phyloP scores from a whole-genome alignment of 805 yeast species.

The Yamadazyma akitaensis region DNA sequence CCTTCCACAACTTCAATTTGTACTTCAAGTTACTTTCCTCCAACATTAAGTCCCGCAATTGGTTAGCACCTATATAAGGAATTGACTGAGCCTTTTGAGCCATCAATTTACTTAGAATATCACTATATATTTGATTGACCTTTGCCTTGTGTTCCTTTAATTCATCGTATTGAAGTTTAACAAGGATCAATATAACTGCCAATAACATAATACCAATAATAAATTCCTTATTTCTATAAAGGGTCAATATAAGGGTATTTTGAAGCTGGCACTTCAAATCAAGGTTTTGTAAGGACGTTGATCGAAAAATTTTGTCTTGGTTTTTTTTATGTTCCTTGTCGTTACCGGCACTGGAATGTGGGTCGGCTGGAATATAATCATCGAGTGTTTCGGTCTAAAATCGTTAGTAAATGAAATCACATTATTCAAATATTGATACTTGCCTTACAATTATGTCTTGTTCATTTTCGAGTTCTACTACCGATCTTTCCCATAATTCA shows the following conservation, averaged over 20 bases:
- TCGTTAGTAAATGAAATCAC: conserved; percentile 23
- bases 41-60: conserved; percentile 64
- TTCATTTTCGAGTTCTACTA: conserved; percentile 57
- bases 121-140: conserved; percentile 44
- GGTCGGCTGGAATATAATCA: conserved; percentile 7
- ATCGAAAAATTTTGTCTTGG: conserved; percentile 60
- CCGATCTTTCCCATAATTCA: conserved; percentile 68
- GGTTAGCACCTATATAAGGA: conserved; percentile 62
- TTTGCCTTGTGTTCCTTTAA: conserved; percentile 37
- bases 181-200: conserved; percentile 5
- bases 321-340: conserved; percentile 27
- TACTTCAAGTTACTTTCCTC: conserved; percentile 35
- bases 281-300: conserved; percentile 65
- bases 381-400: conserved; percentile 15
- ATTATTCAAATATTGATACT: conserved; percentile 35
- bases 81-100: conserved; percentile 33
- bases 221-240: conserved; percentile 22
- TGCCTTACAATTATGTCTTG: conserved; percentile 78
- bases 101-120: conserved; percentile 47
- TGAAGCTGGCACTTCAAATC: conserved; percentile 55
- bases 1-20: conserved; percentile 55
- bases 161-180: conserved; percentile 29
- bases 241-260: conserved; percentile 44
- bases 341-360: conserved; percentile 6
- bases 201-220: conserved; percentile 17